Percentiles rank a stretch among this genome's conserved stretches.
phyloP scores from a whole-genome alignment of 169 alveolate species.

The Cryptosporidium baileyi region DNA sequence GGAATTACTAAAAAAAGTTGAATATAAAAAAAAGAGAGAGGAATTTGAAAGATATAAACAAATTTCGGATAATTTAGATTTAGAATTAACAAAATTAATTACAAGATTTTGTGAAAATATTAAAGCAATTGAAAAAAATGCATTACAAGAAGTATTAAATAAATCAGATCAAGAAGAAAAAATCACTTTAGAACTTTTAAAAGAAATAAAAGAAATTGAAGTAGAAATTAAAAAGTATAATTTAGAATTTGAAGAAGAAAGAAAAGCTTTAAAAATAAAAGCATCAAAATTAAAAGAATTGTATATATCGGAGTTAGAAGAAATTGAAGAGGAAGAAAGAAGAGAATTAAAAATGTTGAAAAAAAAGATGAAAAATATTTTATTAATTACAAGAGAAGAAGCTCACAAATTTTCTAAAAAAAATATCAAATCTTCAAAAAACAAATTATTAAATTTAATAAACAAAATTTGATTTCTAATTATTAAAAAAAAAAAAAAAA shows the following conservation, averaged over 20 bases:
- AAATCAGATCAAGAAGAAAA: constrained; percentile 25
- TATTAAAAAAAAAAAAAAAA: not conserved
- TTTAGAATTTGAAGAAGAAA: constrained; percentile 31
- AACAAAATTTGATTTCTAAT: not conserved
- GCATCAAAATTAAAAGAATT: not conserved
- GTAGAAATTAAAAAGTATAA: not conserved
- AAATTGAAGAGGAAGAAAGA: constrained; percentile 49
- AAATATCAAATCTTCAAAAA: constrained; percentile 8
- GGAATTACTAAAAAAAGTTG: constrained; percentile 49
- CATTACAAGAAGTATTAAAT: constrained; percentile 9
- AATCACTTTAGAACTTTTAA: not conserved
- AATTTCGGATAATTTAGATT: not conserved
- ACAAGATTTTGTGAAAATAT: not conserved
- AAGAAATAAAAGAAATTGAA: constrained; percentile 23
- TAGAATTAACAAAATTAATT: not conserved
- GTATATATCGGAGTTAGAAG: constrained; percentile 6
- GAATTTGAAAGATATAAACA: constrained; percentile 34
- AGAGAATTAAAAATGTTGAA: constrained; percentile 19
- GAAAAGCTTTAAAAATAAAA: not conserved
- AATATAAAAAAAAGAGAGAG: constrained; percentile 23
- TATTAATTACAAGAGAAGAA: constrained; percentile 10
- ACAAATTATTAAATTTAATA: not conserved
- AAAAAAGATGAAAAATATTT: constrained; percentile 40
- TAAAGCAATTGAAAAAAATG: constrained; percentile 9
- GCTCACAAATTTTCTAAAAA: constrained; percentile 43